Conservation (phyloP, 176 grass and related monocot genomes). For the Dactylis glomerata region DNA sequence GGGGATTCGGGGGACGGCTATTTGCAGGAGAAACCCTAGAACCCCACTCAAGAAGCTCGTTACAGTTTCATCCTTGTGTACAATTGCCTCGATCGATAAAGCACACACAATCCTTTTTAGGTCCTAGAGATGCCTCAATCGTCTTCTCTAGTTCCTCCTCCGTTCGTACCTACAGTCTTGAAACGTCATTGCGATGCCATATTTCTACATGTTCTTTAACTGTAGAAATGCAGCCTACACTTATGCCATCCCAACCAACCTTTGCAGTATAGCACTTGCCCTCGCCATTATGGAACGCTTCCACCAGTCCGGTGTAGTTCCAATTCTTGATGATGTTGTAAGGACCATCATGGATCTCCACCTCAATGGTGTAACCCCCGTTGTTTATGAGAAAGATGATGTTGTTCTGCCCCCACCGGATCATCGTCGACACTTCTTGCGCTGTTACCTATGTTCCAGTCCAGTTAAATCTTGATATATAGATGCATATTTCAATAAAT, state of each 20-base stretch:
- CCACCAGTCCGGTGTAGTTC: conserved; percentile 51
- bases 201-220: not conserved
- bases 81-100: conserved; percentile 60
- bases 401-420: conserved; percentile 45
- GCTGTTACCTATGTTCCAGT: conserved; percentile 37
- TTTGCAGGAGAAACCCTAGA: conserved; percentile 48
- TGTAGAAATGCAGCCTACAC: not conserved
- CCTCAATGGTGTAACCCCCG: conserved; percentile 60
- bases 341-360: conserved; percentile 60
- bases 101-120: conserved; percentile 46
- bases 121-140: conserved; percentile 25
- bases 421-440: conserved; percentile 58
- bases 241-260: conserved; percentile 12
- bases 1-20: conserved; percentile 48
- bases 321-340: conserved; percentile 62
- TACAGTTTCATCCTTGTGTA: conserved; percentile 58
- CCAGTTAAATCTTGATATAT: not conserved
- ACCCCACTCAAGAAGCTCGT: conserved; percentile 62
- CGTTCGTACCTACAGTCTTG: conserved; percentile 17
- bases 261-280: conserved; percentile 50
- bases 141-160: conserved; percentile 50
- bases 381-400: conserved; percentile 68
- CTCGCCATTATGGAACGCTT: conserved; percentile 55
- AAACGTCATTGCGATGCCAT: not conserved
- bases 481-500: not conserved